Evolutionary conservation across 768 basidiomycete species (phyloP).

Genomic region (Obba rivulosa): DNA sequence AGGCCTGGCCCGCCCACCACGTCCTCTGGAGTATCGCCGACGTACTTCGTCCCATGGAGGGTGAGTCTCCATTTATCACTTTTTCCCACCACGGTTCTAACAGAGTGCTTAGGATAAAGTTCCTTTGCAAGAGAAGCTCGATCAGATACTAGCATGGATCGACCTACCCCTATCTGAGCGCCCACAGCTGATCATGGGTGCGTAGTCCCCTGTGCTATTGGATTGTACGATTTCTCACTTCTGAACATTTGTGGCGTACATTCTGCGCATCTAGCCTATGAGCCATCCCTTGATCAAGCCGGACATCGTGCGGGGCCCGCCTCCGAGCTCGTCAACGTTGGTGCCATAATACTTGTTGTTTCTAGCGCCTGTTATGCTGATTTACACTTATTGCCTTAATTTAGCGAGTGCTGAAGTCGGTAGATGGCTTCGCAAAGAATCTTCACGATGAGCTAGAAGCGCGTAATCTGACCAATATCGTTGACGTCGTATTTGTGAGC

Average conservation of each 20-base stretch:
- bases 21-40: constrained; percentile 54
- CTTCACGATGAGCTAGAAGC: constrained; percentile 57
- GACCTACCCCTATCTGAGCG: constrained; percentile 66
- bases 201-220: constrained; percentile 18
- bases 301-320: constrained; percentile 70
- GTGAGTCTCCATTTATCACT: constrained; percentile 26
- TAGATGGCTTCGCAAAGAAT: constrained; percentile 72
- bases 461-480: constrained; percentile 76
- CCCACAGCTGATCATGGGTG: constrained; percentile 76
- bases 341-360: constrained; percentile 23
- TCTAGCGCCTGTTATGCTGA: neutral
- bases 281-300: constrained; percentile 82
- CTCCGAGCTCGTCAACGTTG: constrained; percentile 66
- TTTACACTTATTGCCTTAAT: neutral
- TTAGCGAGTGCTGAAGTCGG: constrained; percentile 56
- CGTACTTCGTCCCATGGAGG: constrained; percentile 78
- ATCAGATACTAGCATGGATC: constrained; percentile 78
- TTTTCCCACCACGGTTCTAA: neutral
- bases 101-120: constrained; percentile 43
- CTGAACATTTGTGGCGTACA: neutral
- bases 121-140: constrained; percentile 62
- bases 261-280: constrained; percentile 49
- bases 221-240: neutral
- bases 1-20: constrained; percentile 86
- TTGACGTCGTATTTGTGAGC: constrained; percentile 86